phyloP scores from a whole-genome alignment of 345 rosid genomes.

The Populus davidiana region DNA sequence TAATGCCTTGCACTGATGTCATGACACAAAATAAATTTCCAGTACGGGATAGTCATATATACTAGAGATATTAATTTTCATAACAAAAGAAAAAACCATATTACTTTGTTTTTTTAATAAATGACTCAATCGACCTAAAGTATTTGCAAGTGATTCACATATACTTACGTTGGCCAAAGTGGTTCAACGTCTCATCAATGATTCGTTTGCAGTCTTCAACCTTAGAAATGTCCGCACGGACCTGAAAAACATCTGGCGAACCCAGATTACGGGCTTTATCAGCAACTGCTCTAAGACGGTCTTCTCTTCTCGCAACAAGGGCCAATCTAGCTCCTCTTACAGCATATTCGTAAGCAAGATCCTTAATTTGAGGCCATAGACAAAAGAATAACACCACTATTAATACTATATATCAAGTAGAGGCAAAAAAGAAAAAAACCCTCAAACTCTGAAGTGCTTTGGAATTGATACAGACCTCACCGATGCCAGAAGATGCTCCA shows the following conservation, averaged over 20 bases:
- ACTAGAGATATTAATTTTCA: too few relatives aligned
- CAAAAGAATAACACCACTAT: background rate
- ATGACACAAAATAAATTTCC: too few relatives aligned
- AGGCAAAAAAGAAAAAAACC: too few relatives aligned
- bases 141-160: too few relatives aligned
- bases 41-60: too few relatives aligned
- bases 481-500: conserved; percentile 68
- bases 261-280: conserved; percentile 9
- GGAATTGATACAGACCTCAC: conserved; percentile 37
- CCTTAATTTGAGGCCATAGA: conserved; percentile 17
- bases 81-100: too few relatives aligned
- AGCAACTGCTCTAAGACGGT: conserved; percentile 11
- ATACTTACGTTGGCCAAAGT: conserved; percentile 49
- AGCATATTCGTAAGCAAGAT: conserved; percentile 39
- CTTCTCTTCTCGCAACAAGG: conserved; percentile 14
- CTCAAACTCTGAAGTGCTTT: too few relatives aligned
- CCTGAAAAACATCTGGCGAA: conserved; percentile 12
- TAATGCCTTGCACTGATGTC: too few relatives aligned
- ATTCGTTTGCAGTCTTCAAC: conserved; percentile 47
- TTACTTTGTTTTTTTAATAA: too few relatives aligned
- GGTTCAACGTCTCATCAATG: conserved; percentile 35
- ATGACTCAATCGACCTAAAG: too few relatives aligned
- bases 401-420: too few relatives aligned
- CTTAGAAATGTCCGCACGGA: conserved; percentile 56
- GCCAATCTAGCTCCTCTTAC: conserved; percentile 17